phyloP scores from a whole-genome alignment of 1,284 basidiomycete species.

The Polyporus tsugae region DNA sequence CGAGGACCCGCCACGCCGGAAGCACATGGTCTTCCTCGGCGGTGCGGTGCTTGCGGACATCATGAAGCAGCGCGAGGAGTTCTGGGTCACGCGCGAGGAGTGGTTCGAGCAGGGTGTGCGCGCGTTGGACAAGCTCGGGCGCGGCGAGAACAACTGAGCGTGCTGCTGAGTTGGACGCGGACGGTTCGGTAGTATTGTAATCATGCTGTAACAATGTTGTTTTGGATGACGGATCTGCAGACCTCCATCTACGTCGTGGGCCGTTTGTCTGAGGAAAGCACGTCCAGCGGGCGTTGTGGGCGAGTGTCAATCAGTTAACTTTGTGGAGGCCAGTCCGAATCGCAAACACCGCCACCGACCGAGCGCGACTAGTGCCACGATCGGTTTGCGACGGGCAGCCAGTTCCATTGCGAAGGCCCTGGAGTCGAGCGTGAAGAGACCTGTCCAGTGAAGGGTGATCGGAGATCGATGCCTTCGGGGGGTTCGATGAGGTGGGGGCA shows the following conservation, averaged over 20 bases:
- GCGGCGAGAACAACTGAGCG: constrained; percentile 57
- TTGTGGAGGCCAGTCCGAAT: no score
- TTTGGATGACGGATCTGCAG: constrained; percentile 16
- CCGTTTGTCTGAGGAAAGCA: neutral
- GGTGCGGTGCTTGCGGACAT: constrained; percentile 97
- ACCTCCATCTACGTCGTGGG: neutral
- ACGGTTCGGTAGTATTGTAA: constrained; percentile 26
- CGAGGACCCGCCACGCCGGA: constrained; percentile 96
- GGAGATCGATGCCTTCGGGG: no score
- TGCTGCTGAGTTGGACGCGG: neutral
- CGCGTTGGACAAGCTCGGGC: constrained; percentile 85
- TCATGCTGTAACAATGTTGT: constrained; percentile 24
- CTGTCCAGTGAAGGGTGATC: no score
- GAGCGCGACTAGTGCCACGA: no score
- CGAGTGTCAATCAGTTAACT: no score
- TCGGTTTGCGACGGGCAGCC: no score
- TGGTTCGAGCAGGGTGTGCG: constrained; percentile 91
- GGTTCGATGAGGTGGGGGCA: no score
- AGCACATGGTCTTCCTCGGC: constrained; percentile 99
- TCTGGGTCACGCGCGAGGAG: constrained; percentile 94
- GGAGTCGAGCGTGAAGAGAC: no score
- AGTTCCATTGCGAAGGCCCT: no score
- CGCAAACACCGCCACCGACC: no score
- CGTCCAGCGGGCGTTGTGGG: neutral
- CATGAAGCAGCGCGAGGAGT: constrained; percentile 95